Evolutionary conservation across 2,329 filamentous ascomycete species (phyloP), one percentile per base, ranked within the genome.

Genomic region (Aspergillus alliaceus): DNA sequence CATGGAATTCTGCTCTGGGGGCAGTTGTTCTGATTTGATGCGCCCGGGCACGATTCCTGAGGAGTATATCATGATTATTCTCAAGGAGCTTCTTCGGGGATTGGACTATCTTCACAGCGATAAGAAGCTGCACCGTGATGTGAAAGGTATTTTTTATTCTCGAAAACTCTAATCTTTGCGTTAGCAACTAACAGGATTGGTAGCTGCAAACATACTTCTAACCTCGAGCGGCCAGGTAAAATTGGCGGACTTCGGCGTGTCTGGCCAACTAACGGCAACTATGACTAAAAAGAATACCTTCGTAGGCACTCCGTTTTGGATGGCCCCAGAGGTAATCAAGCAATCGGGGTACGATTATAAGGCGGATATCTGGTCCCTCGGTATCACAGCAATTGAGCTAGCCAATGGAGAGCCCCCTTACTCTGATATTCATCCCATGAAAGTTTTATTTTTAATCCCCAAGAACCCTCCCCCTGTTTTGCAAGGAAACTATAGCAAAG

Each of bases 251-350:
- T 99, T 99, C 77, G 93, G 93, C 57, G 95, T 99, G 6, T 97
- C 93, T 1, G 93, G 93, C 27, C 95, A 98, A 77, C 83, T 98
- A 22, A 96, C 93, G 9, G 93, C 93, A 6, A 99, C 93, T 50
- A 98, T 98, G 93, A 97, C 93, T 61, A 98, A 98, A 82, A 98
- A 98, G 80, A 98, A 98, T 72, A 98, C 93, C 0, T 99, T 98
- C 74, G 93, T 99, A 31, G 95, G 95, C 32, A 98, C 93, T 0
- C 93, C 95, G 1, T 99, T 98, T 73, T 99, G 95, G 95, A 99
- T 99, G 93, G 93, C 95, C 2, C 93, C 93, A 11, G 93, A 99
- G 77, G 93, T 98, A 54, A 99, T 99, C 75, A 96, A 96, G 78
- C 93, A 99, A 75, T 96, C 92, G 57, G 93, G 93, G 49, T 97